These are phyloP conservation scores for Yamadazyma blattariae DNA, from an alignment of 1,139 yeast species.

Conservation along the genomic window DNA sequence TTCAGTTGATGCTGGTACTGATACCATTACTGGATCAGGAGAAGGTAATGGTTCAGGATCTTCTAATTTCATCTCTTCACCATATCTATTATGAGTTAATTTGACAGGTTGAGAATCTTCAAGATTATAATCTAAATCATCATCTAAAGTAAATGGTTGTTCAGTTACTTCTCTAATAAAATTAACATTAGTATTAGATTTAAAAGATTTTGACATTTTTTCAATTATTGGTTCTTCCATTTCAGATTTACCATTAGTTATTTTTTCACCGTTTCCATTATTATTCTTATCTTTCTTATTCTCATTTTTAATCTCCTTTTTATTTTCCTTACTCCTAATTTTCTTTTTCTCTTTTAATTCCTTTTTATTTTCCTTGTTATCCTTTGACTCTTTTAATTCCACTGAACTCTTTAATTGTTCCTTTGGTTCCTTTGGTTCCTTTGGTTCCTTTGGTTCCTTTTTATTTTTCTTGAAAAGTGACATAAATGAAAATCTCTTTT, in stretches of 20 bases:
- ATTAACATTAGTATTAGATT: slow-evolving; percentile 22
- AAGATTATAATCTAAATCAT: slow-evolving; percentile 18
- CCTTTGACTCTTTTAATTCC: slow-evolving; percentile 4
- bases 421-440: slow-evolving; percentile 5
- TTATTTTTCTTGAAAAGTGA: slow-evolving; percentile 30
- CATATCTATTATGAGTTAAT: slow-evolving; percentile 20
- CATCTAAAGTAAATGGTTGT: slow-evolving; percentile 11
- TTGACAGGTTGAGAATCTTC: slow-evolving; percentile 29
- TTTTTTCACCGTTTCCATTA: no score
- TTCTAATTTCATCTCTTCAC: slow-evolving; percentile 28
- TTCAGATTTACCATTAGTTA: slow-evolving; percentile 1
- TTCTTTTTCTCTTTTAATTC: slow-evolving; percentile 3
- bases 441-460: slow-evolving; percentile 3
- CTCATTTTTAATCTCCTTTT: slow-evolving; percentile 4
- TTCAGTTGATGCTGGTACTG: background rate
- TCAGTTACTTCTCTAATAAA: slow-evolving; percentile 37
- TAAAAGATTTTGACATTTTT: slow-evolving; percentile 11
- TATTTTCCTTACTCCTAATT: slow-evolving; percentile 2
- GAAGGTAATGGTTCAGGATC: slow-evolving; percentile 9
- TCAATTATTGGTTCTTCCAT: slow-evolving; percentile 6
- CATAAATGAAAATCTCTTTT: slow-evolving; percentile 41
- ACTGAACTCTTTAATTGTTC: no score
- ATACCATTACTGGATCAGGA: background rate
- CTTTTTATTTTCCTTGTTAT: slow-evolving; percentile 1
- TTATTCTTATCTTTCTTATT: slow-evolving; percentile 2